Evolutionary conservation across 2,329 filamentous ascomycete genomes (phyloP), one percentile per base, ranked within the genome.

Genomic region (Diaporthe ampelina): DNA sequence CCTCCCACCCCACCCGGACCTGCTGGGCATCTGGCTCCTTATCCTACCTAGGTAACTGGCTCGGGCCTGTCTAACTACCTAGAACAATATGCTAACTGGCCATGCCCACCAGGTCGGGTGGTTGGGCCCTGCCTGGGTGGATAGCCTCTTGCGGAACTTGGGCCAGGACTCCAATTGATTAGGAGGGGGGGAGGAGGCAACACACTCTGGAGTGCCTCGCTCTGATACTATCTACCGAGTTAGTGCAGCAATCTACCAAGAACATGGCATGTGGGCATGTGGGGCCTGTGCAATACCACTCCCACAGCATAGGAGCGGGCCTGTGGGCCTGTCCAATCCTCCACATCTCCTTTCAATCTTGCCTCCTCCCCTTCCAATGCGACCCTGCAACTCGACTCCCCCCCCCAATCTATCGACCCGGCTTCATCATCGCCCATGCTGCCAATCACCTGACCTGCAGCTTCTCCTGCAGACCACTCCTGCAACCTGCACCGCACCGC

Each of bases 291-390:
- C 61, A 67, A 67, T 67, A 43, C 45, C 61, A 37, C 45, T 29
- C 45, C 37, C 45, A 35, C 43, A 48, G 45, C 61, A 48, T 24
- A 24, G 43, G 61, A 24, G 61, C 45, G 61, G 61, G 61, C 43
- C 61, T 67, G 63, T 67, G 63, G 63, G 43, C 48, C 63, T 50
- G 61, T 50, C 61, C 61, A 50, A 50, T 67, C 61, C 61, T 67
- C 63, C 63, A 50, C 63, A 52, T 67, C 63, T 67, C 63, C 63
- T 67, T 67, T 52, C 63, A 67, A 67, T 67, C 63, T 67, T 67
- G 63, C 63, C 63, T 67, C 63, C 11, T 54, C 63, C 63, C 45
- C 63, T 67, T n/a, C 63, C 45, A 24, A 67, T 67, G 63, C 63
- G 45, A 67, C 63, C 45, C 45, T 67, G 63, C 63, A 26, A 67